A percentile compares a stretch with the other conserved stretches of the same genome.
Conservation (phyloP, 164 flowering plant species). For the Brasenia schreberi region DNA sequence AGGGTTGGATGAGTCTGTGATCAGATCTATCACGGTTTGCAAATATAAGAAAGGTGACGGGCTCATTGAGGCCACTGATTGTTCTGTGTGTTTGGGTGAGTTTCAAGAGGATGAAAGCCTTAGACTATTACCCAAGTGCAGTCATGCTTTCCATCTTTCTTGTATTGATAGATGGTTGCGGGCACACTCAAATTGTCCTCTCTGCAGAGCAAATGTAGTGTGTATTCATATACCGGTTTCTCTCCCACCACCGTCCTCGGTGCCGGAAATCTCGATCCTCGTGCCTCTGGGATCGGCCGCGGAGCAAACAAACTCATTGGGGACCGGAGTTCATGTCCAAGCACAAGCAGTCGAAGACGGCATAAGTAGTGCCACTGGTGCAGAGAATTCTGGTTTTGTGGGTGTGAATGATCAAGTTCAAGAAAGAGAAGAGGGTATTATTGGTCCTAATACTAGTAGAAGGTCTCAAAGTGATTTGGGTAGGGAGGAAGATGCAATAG, state of each 20-base stretch:
- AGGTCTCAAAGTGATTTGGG: conserved; percentile 18
- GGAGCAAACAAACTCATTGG: neutral
- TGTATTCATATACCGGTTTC: conserved; percentile 6
- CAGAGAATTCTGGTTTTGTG: neutral
- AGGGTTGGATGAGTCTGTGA: conserved; percentile 63
- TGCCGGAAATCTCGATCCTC: neutral
- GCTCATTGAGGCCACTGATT: conserved; percentile 55
- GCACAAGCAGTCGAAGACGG: neutral
- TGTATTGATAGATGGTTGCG: conserved; percentile 85
- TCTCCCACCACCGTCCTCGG: conserved; percentile 5
- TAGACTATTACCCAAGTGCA: conserved; percentile 68
- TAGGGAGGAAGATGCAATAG: conserved; percentile 16
- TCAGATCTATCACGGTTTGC: conserved; percentile 51
- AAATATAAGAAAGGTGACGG: conserved; percentile 61
- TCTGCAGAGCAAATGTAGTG: conserved; percentile 54
- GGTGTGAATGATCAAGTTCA: neutral
- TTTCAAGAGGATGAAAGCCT: conserved; percentile 60
- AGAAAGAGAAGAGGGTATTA: neutral
- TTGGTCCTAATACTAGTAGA: neutral
- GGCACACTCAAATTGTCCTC: conserved; percentile 71
- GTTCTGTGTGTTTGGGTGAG: conserved; percentile 71
- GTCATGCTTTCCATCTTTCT: conserved; percentile 71
- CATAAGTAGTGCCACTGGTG: neutral
- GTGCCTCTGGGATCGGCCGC: neutral
- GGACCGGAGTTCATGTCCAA: neutral